Evolutionary conservation across 371 early-diverging fungal genomes (phyloP), one percentile per base, ranked within the genome.

Genomic region (Rhizopus delemar): DNA sequence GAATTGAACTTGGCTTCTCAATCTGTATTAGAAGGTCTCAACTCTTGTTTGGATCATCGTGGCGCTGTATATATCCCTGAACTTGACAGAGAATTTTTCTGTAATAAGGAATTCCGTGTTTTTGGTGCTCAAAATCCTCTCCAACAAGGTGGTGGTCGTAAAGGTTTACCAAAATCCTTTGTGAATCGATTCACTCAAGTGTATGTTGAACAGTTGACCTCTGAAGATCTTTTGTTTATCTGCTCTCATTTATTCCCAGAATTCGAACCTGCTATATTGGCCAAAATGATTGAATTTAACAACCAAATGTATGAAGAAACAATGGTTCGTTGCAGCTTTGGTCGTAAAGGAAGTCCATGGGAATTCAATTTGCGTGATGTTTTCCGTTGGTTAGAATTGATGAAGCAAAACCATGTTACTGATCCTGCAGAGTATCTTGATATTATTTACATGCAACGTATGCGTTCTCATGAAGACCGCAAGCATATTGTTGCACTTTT

Each of bases 121-220:
- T 99, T 99, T 84, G 99, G 94, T 53, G 99, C 99, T 3, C 97
- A 99, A 78, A 99, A 99, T 71, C 99, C 99, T 28, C 83, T 94
- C 36, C 86, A 87, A 49, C 95, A 96, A 71, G 95, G 95, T 62
- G 99, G 99, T 62, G 99, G 99, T 28, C 90, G 99, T 54, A 99
- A 99, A 72, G 96, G 98, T 39, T 84, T 99, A 22, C 99, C 99
- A 11, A 93, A 94, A 61, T 96, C 96, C 13, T 99, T 99, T 76
- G 86, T 97, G 49, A 98, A 99, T 73, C 88, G 99, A 39, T 99
- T 99, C 75, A 93, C 97, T 0, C 93, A 90, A 57, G 96, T 99
- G 28, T 93, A 92, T 69, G 89, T 99, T 43, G 94, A 94, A 34
- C 90, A 89, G 28, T 75, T 98, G 45, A 75, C 73, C 2, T 80